Percentiles rank a stretch among this genome's conserved stretches.
Conservation (phyloP, 2,329 filamentous ascomycete species). For the Myriosclerotinia scirpicola region DNA sequence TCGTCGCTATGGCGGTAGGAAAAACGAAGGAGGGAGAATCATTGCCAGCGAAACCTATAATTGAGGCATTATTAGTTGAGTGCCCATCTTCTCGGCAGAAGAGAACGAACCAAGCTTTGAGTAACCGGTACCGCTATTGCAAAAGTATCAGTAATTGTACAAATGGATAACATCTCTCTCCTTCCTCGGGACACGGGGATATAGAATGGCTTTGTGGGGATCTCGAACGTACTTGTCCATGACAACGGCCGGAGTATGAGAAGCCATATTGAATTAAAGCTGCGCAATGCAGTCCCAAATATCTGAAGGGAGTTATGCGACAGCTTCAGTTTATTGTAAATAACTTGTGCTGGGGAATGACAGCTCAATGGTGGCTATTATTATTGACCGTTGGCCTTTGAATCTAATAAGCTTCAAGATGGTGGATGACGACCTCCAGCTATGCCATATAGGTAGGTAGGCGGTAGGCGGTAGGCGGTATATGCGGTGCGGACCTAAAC, state of each 20-base stretch:
- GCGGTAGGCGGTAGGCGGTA: constrained; percentile 16
- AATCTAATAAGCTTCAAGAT: constrained; percentile 20
- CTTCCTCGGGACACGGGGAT: constrained; percentile 18
- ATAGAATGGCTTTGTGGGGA: constrained; percentile 35
- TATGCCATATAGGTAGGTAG: too few relatives aligned
- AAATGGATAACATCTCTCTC: constrained; percentile 2
- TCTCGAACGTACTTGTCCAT: constrained; percentile 93
- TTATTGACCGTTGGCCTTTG: constrained; percentile 19
- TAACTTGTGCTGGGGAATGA: constrained; percentile 13
- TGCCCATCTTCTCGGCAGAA: neutral
- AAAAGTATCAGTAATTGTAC: constrained; percentile 34
- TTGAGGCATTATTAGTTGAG: constrained; percentile 20
- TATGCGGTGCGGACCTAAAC: constrained; percentile 21
- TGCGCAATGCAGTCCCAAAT: constrained; percentile 34
- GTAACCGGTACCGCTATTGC: constrained; percentile 90
- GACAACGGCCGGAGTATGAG: constrained; percentile 99
- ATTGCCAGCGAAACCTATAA: constrained; percentile 92
- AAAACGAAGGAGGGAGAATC: constrained; percentile 99
- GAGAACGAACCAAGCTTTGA: constrained; percentile 84
- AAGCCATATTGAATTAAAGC: constrained; percentile 68
- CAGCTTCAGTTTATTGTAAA: constrained; percentile 28
- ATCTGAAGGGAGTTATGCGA: constrained; percentile 37
- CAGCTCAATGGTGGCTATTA: constrained; percentile 4
- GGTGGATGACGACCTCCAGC: constrained; percentile 29
- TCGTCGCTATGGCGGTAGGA: constrained; percentile 96